Evolutionary conservation across 2,329 filamentous ascomycete genomes (phyloP).

Genomic region (Microdochium trichocladiopsis): DNA sequence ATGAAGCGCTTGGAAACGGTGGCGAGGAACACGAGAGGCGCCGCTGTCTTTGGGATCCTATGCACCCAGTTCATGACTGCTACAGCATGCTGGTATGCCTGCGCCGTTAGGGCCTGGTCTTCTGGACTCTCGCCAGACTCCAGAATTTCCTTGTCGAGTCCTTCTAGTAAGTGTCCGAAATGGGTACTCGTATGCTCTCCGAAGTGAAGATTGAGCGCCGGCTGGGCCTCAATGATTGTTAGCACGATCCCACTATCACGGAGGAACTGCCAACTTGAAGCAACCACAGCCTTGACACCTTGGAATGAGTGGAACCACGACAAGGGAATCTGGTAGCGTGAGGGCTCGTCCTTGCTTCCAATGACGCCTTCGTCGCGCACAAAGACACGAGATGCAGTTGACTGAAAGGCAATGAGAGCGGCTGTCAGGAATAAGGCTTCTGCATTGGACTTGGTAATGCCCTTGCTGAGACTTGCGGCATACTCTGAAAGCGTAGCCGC

Average conservation of each 20-base stretch:
- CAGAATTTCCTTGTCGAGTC: slow-evolving; percentile 47
- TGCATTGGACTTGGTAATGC: slow-evolving; percentile 52
- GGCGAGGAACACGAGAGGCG: slow-evolving; percentile 56
- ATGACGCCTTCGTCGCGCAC: slow-evolving; percentile 43
- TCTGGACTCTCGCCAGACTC: slow-evolving; percentile 13
- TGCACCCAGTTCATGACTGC: slow-evolving; percentile 62
- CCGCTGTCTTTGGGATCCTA: slow-evolving; percentile 49
- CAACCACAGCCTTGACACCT: slow-evolving; percentile 58
- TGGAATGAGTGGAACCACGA: slow-evolving; percentile 63
- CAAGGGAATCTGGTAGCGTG: slow-evolving; percentile 49
- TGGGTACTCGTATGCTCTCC: slow-evolving; percentile 46
- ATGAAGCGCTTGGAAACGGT: slow-evolving; percentile 56
- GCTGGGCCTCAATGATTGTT: slow-evolving; percentile 57
- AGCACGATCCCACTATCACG: slow-evolving; percentile 49
- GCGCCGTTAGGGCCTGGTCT: slow-evolving; percentile 27
- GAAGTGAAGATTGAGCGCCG: slow-evolving; percentile 53
- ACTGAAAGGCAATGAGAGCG: slow-evolving; percentile 59
- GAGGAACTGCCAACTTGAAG: slow-evolving; percentile 58
- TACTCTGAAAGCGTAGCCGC: slow-evolving; percentile 57
- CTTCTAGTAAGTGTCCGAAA: slow-evolving; percentile 53
- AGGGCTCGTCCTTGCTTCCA: slow-evolving; percentile 24
- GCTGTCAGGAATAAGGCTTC: slow-evolving; percentile 57
- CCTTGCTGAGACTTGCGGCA: slow-evolving; percentile 45
- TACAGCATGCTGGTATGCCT: slow-evolving; percentile 58
- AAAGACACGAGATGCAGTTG: slow-evolving; percentile 56